Evolutionary conservation across 2,329 filamentous ascomycete genomes (phyloP).

Genomic region (Cercospora janseana): DNA sequence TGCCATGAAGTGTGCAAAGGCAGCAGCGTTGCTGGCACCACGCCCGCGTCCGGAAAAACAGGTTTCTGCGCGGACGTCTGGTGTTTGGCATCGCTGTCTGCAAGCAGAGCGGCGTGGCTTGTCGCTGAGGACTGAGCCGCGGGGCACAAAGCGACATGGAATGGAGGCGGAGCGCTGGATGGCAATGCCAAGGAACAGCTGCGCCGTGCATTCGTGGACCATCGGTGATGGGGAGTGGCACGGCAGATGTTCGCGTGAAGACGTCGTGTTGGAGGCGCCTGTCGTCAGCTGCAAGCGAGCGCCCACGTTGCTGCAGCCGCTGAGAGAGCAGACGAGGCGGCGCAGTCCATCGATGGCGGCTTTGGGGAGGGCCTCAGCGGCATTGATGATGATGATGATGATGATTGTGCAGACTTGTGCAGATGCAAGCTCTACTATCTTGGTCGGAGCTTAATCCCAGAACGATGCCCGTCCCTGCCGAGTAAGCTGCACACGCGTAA

Average conservation of each 20-base stretch:
- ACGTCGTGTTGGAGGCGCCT: neutral
- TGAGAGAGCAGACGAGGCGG: neutral
- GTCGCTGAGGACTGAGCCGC: neutral
- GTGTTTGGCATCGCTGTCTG: too few species aligned
- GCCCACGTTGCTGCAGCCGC: constrained; percentile 3
- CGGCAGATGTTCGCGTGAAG: neutral
- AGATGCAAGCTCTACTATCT: neutral
- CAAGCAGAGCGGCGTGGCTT: neutral
- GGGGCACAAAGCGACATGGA: neutral
- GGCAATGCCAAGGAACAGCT: constrained; percentile 4
- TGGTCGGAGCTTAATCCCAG: neutral
- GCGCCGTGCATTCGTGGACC: neutral
- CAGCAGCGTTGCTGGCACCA: neutral
- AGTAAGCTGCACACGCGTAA: constrained; percentile 3
- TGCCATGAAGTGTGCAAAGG: neutral
- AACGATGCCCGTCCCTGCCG: constrained; percentile 6
- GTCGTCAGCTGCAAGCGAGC: neutral
- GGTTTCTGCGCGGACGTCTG: neutral
- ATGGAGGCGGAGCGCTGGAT: neutral
- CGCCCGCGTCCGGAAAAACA: neutral
- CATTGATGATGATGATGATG: too few species aligned
- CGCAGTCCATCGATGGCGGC: too few species aligned
- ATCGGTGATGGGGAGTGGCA: neutral
- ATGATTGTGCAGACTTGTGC: neutral
- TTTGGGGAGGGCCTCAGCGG: too few species aligned